Conservation (phyloP, 768 basidiomycete species). For the Rhodotorula kratochvilovae region DNA sequence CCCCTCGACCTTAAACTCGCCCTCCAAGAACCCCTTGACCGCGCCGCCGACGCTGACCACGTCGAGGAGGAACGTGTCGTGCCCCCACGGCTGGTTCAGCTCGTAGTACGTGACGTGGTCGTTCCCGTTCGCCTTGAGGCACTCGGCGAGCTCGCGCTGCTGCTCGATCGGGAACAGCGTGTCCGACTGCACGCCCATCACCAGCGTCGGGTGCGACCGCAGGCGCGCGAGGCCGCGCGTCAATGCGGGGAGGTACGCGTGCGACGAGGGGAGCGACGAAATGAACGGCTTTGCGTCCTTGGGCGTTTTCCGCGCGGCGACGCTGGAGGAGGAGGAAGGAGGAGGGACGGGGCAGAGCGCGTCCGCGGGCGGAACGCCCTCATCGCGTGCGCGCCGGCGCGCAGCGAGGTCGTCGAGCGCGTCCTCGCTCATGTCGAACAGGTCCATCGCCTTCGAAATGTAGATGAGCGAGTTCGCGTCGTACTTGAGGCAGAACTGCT, state of each 20-base stretch:
- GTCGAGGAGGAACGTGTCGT: constrained; percentile 96
- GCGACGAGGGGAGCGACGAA: constrained; percentile 45
- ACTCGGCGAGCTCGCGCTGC: constrained; percentile 89
- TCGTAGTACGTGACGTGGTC: constrained; percentile 88
- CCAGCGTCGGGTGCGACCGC: constrained; percentile 68
- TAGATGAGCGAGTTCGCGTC: constrained; percentile 99
- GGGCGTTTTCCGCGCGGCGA: constrained; percentile 21
- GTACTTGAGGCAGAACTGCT: constrained; percentile 91
- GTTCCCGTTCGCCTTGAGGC: constrained; percentile 84
- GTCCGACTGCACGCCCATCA: constrained; percentile 93
- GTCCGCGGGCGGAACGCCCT: constrained; percentile 1
- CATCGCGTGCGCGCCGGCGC: constrained; percentile 21
- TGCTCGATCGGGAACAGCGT: constrained; percentile 96
- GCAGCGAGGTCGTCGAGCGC: constrained; percentile 63
- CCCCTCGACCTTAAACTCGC: neutral
- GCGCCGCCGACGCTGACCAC: constrained; percentile 85
- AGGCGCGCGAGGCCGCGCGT: constrained; percentile 73
- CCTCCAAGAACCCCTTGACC: constrained; percentile 71
- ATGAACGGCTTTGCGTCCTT: constrained; percentile 47
- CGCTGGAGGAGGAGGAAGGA: constrained; percentile 46
- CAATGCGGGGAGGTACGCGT: constrained; percentile 50
- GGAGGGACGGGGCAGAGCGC: constrained; percentile 33
- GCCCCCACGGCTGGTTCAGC: constrained; percentile 98
- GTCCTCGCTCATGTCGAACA: constrained; percentile 86
- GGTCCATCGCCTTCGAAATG: constrained; percentile 98